phyloP scores from a whole-genome alignment of 2,329 filamentous ascomycete genomes.

The Pyricularia sp. region DNA sequence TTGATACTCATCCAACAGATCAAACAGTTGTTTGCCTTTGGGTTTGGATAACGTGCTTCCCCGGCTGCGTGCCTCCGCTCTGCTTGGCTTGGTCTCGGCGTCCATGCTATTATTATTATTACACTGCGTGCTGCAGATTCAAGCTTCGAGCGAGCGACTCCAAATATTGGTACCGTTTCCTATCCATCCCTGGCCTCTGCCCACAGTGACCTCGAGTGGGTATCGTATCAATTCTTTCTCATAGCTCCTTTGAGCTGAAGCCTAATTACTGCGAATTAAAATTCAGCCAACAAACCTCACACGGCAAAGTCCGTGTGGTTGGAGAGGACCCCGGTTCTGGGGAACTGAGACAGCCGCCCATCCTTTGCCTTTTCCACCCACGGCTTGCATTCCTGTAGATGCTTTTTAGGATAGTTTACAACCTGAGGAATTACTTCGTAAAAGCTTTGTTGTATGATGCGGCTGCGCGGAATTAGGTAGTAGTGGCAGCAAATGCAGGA shows the following conservation, averaged over 20 bases:
- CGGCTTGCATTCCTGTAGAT: background rate
- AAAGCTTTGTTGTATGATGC: background rate
- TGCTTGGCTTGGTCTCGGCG: background rate
- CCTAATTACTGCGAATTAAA: background rate
- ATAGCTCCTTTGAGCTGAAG: background rate
- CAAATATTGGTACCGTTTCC: background rate
- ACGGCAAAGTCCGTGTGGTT: background rate
- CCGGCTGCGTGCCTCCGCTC: background rate
- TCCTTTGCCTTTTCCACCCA: background rate
- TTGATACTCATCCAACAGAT: background rate
- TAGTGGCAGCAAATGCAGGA: background rate
- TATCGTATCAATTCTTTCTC: background rate
- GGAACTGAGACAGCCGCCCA: background rate
- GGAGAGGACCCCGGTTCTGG: background rate
- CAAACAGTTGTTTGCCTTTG: background rate
- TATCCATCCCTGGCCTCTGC: background rate
- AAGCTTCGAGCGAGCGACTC: background rate
- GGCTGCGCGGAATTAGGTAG: background rate
- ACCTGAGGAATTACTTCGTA: background rate
- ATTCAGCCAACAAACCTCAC: background rate
- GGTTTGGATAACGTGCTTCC: background rate
- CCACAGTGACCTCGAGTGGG: background rate
- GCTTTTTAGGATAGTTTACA: background rate
- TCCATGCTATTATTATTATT: background rate
- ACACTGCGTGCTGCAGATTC: background rate